A percentile compares a stretch with the other conserved stretches of the same genome.
These are phyloP conservation scores for Pseudovirgaria hyperparasitica DNA, from an alignment of 2,329 filamentous ascomycete species.

Conservation along the genomic window DNA sequence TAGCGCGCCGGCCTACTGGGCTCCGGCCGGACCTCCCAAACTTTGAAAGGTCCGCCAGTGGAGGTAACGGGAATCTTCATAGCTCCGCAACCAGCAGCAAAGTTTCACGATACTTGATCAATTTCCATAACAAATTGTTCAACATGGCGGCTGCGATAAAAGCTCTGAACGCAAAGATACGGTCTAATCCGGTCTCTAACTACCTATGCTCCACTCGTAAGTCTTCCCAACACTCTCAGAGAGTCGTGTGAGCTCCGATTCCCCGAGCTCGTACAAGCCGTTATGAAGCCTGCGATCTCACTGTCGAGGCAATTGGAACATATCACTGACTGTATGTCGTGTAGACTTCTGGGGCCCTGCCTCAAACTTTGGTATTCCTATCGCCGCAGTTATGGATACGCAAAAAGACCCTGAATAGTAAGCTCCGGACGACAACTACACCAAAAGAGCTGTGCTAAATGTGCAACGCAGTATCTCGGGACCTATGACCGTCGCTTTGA, in stretches of 20 bases:
- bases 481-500: slow-evolving; percentile 48
- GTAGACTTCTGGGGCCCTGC: slow-evolving; percentile 41
- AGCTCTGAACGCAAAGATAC: slow-evolving; percentile 40
- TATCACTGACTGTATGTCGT: no score
- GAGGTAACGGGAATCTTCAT: no score
- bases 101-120: no score
- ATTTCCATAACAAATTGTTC: slow-evolving; percentile 6
- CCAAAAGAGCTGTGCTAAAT: background rate
- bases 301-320: no score
- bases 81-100: background rate
- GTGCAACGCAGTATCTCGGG: slow-evolving; percentile 53
- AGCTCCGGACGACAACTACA: slow-evolving; percentile 7
- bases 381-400: slow-evolving; percentile 41
- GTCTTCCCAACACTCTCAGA: slow-evolving; percentile 13
- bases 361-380: slow-evolving; percentile 41
- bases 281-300: no score
- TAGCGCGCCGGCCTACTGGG: no score
- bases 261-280: no score
- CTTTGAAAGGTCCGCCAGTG: no score
- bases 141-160: slow-evolving; percentile 41
- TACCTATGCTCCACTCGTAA: slow-evolving; percentile 42
- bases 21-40: no score
- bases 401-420: slow-evolving; percentile 41
- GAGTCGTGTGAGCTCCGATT: background rate
- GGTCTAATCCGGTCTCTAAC: slow-evolving; percentile 35